These are phyloP conservation scores for Ramaria sp. DNA, from an alignment of 768 basidiomycete genomes.

Conservation along the genomic window DNA sequence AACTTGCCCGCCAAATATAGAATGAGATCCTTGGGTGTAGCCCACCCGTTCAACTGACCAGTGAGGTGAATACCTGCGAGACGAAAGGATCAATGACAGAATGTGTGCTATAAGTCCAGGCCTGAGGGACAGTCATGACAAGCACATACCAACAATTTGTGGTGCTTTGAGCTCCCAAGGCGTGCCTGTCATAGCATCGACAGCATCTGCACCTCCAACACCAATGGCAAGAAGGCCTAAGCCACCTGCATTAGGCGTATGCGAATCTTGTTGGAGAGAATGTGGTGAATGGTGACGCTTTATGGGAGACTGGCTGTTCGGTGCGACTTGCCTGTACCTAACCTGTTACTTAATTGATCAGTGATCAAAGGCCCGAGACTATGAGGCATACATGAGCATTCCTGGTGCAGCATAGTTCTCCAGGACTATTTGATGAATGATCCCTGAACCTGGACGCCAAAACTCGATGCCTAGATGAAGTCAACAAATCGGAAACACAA, in stretches of 20 bases:
- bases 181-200: conserved; percentile 95
- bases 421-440: conserved; percentile 96
- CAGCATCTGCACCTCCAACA: conserved; percentile 97
- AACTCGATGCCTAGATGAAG: conserved; percentile 68
- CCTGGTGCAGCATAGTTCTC: conserved; percentile 97
- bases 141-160: conserved; percentile 55
- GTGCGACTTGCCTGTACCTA: conserved; percentile 58
- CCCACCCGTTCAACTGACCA: conserved; percentile 82
- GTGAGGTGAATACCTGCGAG: conserved; percentile 72
- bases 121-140: background rate
- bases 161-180: conserved; percentile 98
- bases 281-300: background rate
- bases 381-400: conserved; percentile 63
- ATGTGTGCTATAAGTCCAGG: background rate
- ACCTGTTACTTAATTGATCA: conserved; percentile 31
- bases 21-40: conserved; percentile 93
- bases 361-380: conserved; percentile 7
- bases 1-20: conserved; percentile 89
- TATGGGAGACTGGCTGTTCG: background rate
- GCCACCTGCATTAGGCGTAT: conserved; percentile 97
- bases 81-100: background rate
- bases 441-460: conserved; percentile 90
- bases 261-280: conserved; percentile 53
- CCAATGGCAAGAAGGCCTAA: conserved; percentile 95
- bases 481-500: background rate